phyloP scores from a whole-genome alignment of 2,329 filamentous ascomycete genomes.

The Pezicula neosporulosa region DNA sequence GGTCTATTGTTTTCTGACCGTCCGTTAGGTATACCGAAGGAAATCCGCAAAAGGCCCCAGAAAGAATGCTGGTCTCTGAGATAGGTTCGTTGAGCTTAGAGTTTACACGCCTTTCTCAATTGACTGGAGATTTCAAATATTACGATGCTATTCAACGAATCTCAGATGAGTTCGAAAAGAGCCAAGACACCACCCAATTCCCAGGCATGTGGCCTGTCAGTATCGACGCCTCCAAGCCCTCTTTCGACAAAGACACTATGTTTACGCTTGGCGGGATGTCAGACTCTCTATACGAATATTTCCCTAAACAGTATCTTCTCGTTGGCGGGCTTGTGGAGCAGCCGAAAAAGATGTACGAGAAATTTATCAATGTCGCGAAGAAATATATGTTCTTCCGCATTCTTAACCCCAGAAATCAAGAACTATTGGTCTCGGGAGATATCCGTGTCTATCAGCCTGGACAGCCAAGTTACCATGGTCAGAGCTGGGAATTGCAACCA shows the following conservation, averaged over 20 bases:
- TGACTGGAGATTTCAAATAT: slow-evolving; percentile 59
- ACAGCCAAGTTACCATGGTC: not conserved
- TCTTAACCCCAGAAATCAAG: slow-evolving; percentile 32
- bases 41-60: slow-evolving; percentile 57
- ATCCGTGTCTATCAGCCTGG: slow-evolving; percentile 23
- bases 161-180: slow-evolving; percentile 48
- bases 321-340: slow-evolving; percentile 57
- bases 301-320: slow-evolving; percentile 63
- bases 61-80: slow-evolving; percentile 53
- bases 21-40: slow-evolving; percentile 30
- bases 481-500: slow-evolving; percentile 29
- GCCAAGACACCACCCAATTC: slow-evolving; percentile 50
- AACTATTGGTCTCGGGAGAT: slow-evolving; percentile 47
- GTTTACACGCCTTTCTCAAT: slow-evolving; percentile 60
- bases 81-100: slow-evolving; percentile 58
- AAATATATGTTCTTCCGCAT: slow-evolving; percentile 40
- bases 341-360: slow-evolving; percentile 42
- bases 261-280: slow-evolving; percentile 54
- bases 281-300: slow-evolving; percentile 62
- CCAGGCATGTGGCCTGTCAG: slow-evolving; percentile 61
- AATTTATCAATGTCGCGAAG: slow-evolving; percentile 43
- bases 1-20: slow-evolving; percentile 32
- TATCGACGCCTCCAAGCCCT: slow-evolving; percentile 49
- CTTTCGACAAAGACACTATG: slow-evolving; percentile 51
- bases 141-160: slow-evolving; percentile 61